These are phyloP conservation scores for Akanthomyces muscarius DNA, from an alignment of 2,329 filamentous ascomycete genomes.

Conservation along the genomic window DNA sequence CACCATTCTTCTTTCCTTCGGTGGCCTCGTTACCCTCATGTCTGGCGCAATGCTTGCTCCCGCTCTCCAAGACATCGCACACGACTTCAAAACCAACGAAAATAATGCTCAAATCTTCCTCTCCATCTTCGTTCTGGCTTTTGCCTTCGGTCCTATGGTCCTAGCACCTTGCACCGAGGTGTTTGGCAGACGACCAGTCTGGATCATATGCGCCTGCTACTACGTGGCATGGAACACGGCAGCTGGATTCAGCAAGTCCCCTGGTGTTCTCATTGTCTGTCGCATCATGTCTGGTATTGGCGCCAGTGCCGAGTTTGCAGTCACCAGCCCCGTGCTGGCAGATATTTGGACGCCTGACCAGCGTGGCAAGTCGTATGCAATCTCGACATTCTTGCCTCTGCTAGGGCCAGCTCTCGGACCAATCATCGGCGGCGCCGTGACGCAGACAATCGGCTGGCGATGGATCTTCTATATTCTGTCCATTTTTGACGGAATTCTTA, in stretches of 20 bases:
- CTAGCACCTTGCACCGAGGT: constrained; percentile 33
- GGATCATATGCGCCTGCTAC: constrained; percentile 30
- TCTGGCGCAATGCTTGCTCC: constrained; percentile 36
- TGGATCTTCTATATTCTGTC: constrained; percentile 68
- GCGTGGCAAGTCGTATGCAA: constrained; percentile 34
- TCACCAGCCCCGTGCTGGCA: constrained; percentile 34
- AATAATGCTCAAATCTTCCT: constrained; percentile 29
- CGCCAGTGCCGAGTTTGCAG: constrained; percentile 28
- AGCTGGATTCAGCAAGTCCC: constrained; percentile 29
- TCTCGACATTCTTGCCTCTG: constrained; percentile 26
- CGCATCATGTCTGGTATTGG: constrained; percentile 26
- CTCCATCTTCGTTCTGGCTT: constrained; percentile 33
- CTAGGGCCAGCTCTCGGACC: constrained; percentile 65
- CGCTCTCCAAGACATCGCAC: constrained; percentile 30
- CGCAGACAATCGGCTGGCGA: constrained; percentile 59
- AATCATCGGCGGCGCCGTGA: constrained; percentile 62
- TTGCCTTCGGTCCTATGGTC: constrained; percentile 33
- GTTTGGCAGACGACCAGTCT: constrained; percentile 32
- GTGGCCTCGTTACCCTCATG: constrained; percentile 34
- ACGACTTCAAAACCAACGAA: constrained; percentile 28
- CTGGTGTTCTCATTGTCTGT: constrained; percentile 29
- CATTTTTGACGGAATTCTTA: constrained; percentile 53
- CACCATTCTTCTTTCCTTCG: constrained; percentile 30
- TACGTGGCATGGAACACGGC: constrained; percentile 36
- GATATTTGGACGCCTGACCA: constrained; percentile 35